Conservation (phyloP, 768 basidiomycete genomes). For the Suillus spraguei region DNA sequence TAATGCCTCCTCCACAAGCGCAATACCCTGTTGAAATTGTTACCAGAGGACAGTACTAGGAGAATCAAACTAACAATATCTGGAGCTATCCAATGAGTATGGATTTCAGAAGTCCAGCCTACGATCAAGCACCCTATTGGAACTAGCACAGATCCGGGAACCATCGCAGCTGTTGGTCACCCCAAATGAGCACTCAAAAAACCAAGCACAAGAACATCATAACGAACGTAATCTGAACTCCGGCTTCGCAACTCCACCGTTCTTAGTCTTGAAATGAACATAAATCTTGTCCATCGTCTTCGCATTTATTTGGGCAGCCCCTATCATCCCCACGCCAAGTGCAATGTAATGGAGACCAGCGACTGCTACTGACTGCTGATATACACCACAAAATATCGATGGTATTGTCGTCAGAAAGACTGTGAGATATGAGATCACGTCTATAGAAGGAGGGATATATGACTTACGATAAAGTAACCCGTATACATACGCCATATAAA, state of each 20-base stretch:
- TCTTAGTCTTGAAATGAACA: conserved; percentile 48
- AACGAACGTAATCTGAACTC: conserved; percentile 53
- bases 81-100: conserved; percentile 68
- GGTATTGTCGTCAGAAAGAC: conserved; percentile 72
- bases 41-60: conserved; percentile 2
- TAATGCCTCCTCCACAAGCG: conserved; percentile 56
- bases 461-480: conserved; percentile 59
- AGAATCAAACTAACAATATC: conserved; percentile 52
- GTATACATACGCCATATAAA: conserved; percentile 73
- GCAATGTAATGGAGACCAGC: conserved; percentile 51
- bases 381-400: conserved; percentile 54
- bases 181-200: neutral
- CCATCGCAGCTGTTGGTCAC: conserved; percentile 51
- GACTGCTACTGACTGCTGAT: conserved; percentile 43
- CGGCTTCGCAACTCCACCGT: conserved; percentile 56
- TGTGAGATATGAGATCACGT: conserved; percentile 24
- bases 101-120: conserved; percentile 67
- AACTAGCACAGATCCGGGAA: conserved; percentile 60
- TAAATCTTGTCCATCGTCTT: conserved; percentile 59
- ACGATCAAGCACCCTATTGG: conserved; percentile 70
- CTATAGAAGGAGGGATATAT: neutral
- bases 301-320: conserved; percentile 57
- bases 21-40: conserved; percentile 49
- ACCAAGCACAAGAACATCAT: neutral
- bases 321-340: conserved; percentile 63